Percentiles rank a stretch among this genome's conserved stretches.
phyloP scores from a whole-genome alignment of 345 rosid genomes.

The Pelargonium nanum region DNA sequence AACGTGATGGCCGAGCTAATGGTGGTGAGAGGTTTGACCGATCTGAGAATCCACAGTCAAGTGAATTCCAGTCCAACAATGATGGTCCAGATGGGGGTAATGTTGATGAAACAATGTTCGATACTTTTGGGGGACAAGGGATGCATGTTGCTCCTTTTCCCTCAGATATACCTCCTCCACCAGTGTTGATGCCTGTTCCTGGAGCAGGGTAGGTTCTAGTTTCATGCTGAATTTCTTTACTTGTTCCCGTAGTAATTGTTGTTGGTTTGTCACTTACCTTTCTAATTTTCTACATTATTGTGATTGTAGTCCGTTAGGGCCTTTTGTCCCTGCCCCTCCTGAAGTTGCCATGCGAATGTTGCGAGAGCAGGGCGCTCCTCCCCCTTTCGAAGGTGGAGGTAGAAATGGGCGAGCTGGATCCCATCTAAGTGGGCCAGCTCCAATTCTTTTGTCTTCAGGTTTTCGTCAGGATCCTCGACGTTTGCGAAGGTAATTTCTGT shows the following conservation, averaged over 20 bases:
- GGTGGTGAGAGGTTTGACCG: conserved; percentile 67
- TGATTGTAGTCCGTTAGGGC: conserved; percentile 85
- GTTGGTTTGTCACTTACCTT: not conserved
- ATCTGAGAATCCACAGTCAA: conserved; percentile 61
- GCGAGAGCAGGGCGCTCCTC: conserved; percentile 74
- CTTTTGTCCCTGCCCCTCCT: conserved; percentile 96
- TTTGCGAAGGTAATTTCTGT: conserved; percentile 56
- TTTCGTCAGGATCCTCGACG: conserved; percentile 95
- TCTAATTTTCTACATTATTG: not conserved
- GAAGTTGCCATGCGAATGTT: conserved; percentile 97
- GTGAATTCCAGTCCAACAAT: conserved; percentile 42
- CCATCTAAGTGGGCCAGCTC: conserved; percentile 58
- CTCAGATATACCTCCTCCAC: conserved; percentile 81
- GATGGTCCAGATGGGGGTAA: conserved; percentile 60
- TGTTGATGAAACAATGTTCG: conserved; percentile 56
- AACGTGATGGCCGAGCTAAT: conserved; percentile 55
- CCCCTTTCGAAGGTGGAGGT: conserved; percentile 67
- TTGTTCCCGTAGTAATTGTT: not conserved
- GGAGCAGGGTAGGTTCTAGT: conserved; percentile 83
- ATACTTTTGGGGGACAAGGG: conserved; percentile 69
- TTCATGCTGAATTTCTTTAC: not conserved
- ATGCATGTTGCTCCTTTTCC: conserved; percentile 59
- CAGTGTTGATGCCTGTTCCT: conserved; percentile 97
- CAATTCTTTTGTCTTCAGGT: conserved; percentile 52
- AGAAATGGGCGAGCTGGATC: conserved; percentile 63